These are phyloP conservation scores for Ophiostoma himal-ulmi DNA, from an alignment of 2,329 filamentous ascomycete genomes.

Conservation along the genomic window DNA sequence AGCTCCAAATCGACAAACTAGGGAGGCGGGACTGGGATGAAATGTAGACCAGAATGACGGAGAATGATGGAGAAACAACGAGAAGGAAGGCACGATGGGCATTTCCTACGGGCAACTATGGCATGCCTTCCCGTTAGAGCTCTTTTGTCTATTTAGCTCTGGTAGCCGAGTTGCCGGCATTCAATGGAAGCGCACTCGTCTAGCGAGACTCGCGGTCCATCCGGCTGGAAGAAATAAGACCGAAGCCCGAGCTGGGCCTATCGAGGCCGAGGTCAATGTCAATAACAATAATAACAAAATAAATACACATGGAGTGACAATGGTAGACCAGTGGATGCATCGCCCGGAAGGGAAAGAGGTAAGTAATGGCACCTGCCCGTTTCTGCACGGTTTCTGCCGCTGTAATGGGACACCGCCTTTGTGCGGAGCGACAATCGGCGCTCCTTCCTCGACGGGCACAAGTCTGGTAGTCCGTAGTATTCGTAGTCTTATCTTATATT, in stretches of 20 bases:
- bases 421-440: conserved; percentile 1
- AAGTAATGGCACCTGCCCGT: conserved; percentile 10
- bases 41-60: background rate
- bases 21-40: background rate
- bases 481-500: too few relatives aligned
- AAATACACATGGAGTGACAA: too few relatives aligned
- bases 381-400: conserved; percentile 12
- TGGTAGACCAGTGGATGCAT: background rate
- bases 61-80: background rate
- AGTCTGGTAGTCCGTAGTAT: background rate
- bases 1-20: background rate
- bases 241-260: background rate
- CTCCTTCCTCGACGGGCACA: background rate
- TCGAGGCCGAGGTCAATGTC: background rate
- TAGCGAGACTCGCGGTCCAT: background rate
- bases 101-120: background rate
- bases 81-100: conserved; percentile 1
- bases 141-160: background rate
- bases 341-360: conserved; percentile 1
- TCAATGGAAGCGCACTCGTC: background rate
- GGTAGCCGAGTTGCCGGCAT: background rate
- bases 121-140: too few relatives aligned
- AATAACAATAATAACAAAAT: background rate
- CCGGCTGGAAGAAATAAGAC: background rate
- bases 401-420: background rate